These are phyloP conservation scores for Medicago lupulina DNA, from an alignment of 306 rosid species.

Conservation along the genomic window DNA sequence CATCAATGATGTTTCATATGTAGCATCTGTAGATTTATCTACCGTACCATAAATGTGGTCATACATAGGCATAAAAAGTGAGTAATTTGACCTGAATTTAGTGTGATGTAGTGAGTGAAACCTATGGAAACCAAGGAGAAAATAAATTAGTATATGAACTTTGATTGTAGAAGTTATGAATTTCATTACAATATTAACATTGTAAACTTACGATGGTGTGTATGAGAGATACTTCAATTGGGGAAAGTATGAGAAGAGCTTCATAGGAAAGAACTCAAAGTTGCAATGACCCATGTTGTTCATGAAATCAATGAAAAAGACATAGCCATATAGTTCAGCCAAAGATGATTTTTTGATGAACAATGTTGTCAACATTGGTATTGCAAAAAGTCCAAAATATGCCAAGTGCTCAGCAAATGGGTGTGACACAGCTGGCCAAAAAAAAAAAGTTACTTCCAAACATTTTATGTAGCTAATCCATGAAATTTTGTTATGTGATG, in stretches of 20 bases:
- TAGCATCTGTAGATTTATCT: slow-evolving; percentile 52
- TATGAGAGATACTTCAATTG: slow-evolving; percentile 64
- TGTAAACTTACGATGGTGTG: slow-evolving; percentile 66
- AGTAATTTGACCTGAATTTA: slow-evolving; percentile 65
- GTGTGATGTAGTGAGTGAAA: slow-evolving; percentile 79
- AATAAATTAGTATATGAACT: background rate
- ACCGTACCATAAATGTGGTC: slow-evolving; percentile 66
- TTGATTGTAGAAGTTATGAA: background rate
- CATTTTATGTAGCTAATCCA: too few relatives aligned
- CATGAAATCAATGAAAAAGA: slow-evolving; percentile 66
- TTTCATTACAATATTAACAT: background rate
- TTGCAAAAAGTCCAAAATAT: slow-evolving; percentile 58
- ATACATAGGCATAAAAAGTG: slow-evolving; percentile 80
- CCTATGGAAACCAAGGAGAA: slow-evolving; percentile 37
- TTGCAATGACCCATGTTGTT: slow-evolving; percentile 88
- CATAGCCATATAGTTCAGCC: background rate
- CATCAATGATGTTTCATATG: slow-evolving; percentile 49
- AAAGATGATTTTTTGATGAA: slow-evolving; percentile 51
- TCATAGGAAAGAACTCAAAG: slow-evolving; percentile 59
- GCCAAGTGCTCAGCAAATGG: slow-evolving; percentile 73
- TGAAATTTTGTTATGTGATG: too few relatives aligned
- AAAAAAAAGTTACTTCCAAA: background rate
- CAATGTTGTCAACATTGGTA: slow-evolving; percentile 53
- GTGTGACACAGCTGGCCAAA: slow-evolving; percentile 64
- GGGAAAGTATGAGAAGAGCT: slow-evolving; percentile 51